These are phyloP conservation scores for Closterium sp. DNA, from an alignment of 139 green algal species.

Conservation along the genomic window DNA sequence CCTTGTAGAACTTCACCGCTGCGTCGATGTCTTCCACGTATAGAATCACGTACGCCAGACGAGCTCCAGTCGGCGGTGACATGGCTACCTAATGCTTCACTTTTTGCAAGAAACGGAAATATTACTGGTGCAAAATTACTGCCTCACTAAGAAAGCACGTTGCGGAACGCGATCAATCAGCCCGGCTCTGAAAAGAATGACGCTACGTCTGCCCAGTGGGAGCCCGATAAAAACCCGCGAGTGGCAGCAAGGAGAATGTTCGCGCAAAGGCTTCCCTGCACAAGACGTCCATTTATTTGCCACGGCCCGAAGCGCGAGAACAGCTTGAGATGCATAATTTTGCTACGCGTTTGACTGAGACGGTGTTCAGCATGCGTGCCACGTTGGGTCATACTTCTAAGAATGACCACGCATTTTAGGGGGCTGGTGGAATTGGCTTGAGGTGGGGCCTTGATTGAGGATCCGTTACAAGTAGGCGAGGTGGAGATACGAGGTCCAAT, in stretches of 20 bases:
- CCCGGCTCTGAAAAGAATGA: not conserved
- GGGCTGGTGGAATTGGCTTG: not conserved
- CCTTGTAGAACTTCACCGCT: conserved; percentile 34
- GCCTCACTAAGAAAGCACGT: not conserved
- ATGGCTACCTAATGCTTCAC: not conserved
- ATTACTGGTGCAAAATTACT: not conserved
- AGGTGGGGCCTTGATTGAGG: too few relatives aligned
- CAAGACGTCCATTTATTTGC: not conserved
- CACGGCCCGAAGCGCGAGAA: too few relatives aligned
- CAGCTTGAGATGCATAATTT: too few relatives aligned
- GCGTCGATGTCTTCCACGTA: conserved; percentile 32
- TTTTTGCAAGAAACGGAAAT: not conserved
- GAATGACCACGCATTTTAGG: too few relatives aligned
- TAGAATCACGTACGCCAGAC: conserved; percentile 18
- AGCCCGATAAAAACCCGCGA: not conserved
- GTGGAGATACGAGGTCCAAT: too few relatives aligned
- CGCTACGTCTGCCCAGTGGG: not conserved
- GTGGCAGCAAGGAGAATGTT: not conserved
- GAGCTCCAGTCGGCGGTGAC: not conserved
- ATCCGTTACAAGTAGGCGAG: too few relatives aligned
- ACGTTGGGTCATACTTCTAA: not conserved
- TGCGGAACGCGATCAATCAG: not conserved
- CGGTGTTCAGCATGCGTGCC: not conserved
- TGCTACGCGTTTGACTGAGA: not conserved
- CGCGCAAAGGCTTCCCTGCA: not conserved